Evolutionary conservation across 257 asterid genomes (phyloP), one percentile per base, ranked within the genome.

Genomic region (Lycium ferocissimum): DNA sequence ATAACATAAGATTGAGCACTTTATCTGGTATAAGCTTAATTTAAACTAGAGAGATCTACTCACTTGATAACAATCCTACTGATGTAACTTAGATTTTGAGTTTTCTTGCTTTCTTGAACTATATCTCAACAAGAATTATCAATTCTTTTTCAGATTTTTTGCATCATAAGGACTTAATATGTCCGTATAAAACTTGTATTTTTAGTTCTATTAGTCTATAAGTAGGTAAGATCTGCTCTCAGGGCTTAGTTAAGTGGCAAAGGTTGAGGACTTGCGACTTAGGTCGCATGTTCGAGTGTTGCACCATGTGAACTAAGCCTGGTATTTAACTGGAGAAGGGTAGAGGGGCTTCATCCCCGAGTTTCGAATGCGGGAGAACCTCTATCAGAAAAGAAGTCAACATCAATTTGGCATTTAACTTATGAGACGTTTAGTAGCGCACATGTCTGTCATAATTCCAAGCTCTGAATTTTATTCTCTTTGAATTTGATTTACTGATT

Each of bases 351-450:
- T 26, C 33, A 26, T 26, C 33, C 33, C 33, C 33, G 1, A 26
- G 33, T 26, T 26, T 26, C n/a, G n/a, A n/a, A n/a, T n/a, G n/a
- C n/a, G n/a, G n/a, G n/a, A n/a, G n/a, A n/a, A n/a, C n/a, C n/a
- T n/a, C n/a, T n/a, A n/a, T n/a, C n/a, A n/a, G n/a, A n/a, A n/a
- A n/a, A n/a, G n/a, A n/a, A n/a, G n/a, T n/a, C n/a, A n/a, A n/a
- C n/a, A n/a, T 51, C 62, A 51, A 13, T 47, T 47, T 76, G 45
- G 2, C 61, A 1, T 22, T 49, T 62, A 45, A 76, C 81, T 22
- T 2, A 76, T 22, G 81, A 51, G 81, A 51, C 81, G 49, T 76
- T 51, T 53, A 76, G 43, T 76, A 51, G 81, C 20, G 4, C 62
- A 13, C 2, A 8, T 13, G 8, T 76, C 20, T 22, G 22, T 76